phyloP scores from a whole-genome alignment of 1,284 basidiomycete species.

The Lentinus polychrous region DNA sequence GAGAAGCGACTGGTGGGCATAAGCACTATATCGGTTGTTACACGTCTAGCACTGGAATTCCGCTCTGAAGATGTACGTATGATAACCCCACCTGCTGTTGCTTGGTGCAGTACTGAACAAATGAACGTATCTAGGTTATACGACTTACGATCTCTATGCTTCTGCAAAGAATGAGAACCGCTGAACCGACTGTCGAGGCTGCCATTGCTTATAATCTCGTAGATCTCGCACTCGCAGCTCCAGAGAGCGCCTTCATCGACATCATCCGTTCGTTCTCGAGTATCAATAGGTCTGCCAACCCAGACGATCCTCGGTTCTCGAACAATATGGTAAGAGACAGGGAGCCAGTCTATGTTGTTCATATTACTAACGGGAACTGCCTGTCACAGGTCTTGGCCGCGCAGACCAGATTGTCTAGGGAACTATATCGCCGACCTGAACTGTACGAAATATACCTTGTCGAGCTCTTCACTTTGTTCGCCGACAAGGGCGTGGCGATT shows the following conservation, averaged over 20 bases:
- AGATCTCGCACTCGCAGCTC: slow-evolving; percentile 78
- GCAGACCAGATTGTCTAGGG: slow-evolving; percentile 81
- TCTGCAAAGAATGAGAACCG: slow-evolving; percentile 79
- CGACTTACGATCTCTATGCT: slow-evolving; percentile 89
- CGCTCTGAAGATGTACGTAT: slow-evolving; percentile 66
- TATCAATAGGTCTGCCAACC: slow-evolving; percentile 80
- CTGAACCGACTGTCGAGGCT: slow-evolving; percentile 83
- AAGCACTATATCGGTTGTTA: slow-evolving; percentile 86
- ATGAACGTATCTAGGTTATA: slow-evolving; percentile 51
- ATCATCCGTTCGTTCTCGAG: slow-evolving; percentile 81
- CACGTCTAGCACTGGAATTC: slow-evolving; percentile 79
- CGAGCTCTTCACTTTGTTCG: slow-evolving; percentile 82
- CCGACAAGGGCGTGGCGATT: slow-evolving; percentile 88
- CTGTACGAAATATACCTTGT: slow-evolving; percentile 77
- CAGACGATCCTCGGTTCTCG: slow-evolving; percentile 79
- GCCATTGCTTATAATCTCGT: slow-evolving; percentile 90
- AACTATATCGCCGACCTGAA: slow-evolving; percentile 65
- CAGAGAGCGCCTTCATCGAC: slow-evolving; percentile 75
- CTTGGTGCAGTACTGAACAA: neutral
- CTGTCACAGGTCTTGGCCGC: slow-evolving; percentile 69
- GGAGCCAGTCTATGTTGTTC: neutral
- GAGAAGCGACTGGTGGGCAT: slow-evolving; percentile 82
- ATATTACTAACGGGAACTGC: neutral
- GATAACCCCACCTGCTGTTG: neutral
- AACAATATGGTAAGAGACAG: slow-evolving; percentile 65